Base-by-base conservation (phyloP, 108 stramenopile species). In the Thalassiosira profunda region DNA sequence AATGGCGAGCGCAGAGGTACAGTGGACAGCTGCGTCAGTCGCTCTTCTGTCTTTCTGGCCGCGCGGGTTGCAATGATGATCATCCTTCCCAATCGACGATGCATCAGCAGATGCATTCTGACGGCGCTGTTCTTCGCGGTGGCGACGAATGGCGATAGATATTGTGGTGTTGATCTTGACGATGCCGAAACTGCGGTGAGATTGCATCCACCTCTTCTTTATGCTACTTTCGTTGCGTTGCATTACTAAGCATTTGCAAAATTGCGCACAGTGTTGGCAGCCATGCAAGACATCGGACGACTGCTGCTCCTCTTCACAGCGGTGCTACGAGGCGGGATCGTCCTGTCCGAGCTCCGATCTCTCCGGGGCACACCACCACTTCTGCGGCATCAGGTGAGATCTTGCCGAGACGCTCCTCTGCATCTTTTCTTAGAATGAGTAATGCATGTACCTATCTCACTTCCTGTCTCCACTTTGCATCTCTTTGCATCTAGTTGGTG, bases 201-300 rank as follows among this genome's bases (percentile, higher is more conserved):
- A n/a, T n/a, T n/a, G n/a, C 58, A 42, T 58, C 18, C 0, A 11
- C 34, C 40, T 38, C 5, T 34, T 15, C 31, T 20, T 9, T 25
- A 7, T 18, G 48, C 5, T 2, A 28, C 29, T 4, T 3, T 4
- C 29, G 18, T 2, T 49, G 8, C 48, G 25, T 9, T 12, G 38
- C 38, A 12, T 40, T 9, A 12, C 38, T 40, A n/a, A n/a, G 38
- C 38, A 40, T 40, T 12, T 9, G 38, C 38, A 40, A 40, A 43
- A 18, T 5, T 10, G 11, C 14, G 8, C 34, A 20, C 34, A 67
- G 54, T 76, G 74, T 40, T 76, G 66, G 65, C 74, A 76, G 42
- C 66, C 74, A 20, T 76, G 74, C 43, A 51, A 17, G 31, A 46
- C 58, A 6, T 59, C 67, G 35, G 42, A 20, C 30, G 74, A 76